Conservation (phyloP, 306 rosid genomes). For the Datisca glomerata region DNA sequence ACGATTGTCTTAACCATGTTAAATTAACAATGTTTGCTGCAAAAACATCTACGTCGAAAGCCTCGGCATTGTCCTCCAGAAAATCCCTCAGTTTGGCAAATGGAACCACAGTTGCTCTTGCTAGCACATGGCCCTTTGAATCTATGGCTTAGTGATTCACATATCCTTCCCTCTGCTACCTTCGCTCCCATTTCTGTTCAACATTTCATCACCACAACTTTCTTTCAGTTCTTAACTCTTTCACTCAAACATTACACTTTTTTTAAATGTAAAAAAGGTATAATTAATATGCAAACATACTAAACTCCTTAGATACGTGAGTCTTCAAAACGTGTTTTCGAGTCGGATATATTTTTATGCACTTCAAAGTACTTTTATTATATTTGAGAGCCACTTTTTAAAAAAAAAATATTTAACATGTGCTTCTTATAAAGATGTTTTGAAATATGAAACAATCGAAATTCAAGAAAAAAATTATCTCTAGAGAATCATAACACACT, state of each 20-base stretch:
- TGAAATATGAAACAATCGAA: too few species aligned
- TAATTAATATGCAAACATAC: too few species aligned
- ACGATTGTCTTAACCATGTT: too few species aligned
- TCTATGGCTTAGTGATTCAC: background rate
- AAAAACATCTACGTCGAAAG: slow-evolving; percentile 10
- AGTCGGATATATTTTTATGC: too few species aligned
- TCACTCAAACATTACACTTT: background rate
- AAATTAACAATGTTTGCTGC: slow-evolving; percentile 8
- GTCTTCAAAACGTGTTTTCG: too few species aligned
- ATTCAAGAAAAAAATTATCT: too few species aligned
- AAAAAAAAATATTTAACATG: too few species aligned
- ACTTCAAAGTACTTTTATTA: too few species aligned
- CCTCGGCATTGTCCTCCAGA: slow-evolving; percentile 10
- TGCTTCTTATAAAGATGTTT: too few species aligned
- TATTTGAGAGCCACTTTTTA: background rate
- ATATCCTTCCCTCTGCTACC: slow-evolving; percentile 4
- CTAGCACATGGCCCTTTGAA: slow-evolving; percentile 5
- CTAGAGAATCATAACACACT: too few species aligned
- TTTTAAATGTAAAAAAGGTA: background rate
- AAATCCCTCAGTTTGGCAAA: slow-evolving; percentile 8
- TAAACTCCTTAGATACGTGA: too few species aligned
- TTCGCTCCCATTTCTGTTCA: slow-evolving; percentile 2
- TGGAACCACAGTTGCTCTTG: slow-evolving; percentile 1
- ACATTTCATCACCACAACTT: background rate
- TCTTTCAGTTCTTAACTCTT: background rate